Evolutionary conservation across 345 rosid species (phyloP).

Genomic region (Camelina laxa): DNA sequence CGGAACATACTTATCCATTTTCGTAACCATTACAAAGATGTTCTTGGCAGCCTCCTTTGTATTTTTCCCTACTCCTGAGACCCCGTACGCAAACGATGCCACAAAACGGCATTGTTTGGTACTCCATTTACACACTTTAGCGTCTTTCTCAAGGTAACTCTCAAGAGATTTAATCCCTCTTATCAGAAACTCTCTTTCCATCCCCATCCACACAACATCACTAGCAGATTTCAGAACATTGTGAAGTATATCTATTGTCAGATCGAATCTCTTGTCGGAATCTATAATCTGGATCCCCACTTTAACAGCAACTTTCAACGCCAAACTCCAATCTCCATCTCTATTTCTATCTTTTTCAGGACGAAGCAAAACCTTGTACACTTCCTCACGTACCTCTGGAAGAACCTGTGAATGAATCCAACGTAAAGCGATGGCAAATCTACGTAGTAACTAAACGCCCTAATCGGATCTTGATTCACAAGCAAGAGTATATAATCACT

Average conservation of each 20-base stretch:
- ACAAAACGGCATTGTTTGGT: neutral
- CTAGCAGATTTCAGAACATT: neutral
- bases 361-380: slow-evolving; percentile 7
- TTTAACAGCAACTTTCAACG: slow-evolving; percentile 20
- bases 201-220: neutral
- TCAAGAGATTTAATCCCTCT: neutral
- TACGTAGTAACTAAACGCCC: slow-evolving; percentile 8
- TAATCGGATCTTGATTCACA: neutral
- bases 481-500: slow-evolving; percentile 2
- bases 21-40: slow-evolving; percentile 7
- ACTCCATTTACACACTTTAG: neutral
- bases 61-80: neutral
- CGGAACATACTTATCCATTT: neutral
- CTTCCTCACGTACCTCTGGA: neutral
- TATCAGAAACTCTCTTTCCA: neutral
- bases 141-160: slow-evolving; percentile 2
- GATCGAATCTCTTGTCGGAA: neutral
- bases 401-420: neutral
- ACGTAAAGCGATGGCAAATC: slow-evolving; percentile 13
- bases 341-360: neutral
- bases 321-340: neutral
- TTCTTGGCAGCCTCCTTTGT: neutral
- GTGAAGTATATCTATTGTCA: neutral
- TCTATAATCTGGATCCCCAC: slow-evolving; percentile 6
- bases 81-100: neutral